Evolutionary conservation across 2,329 filamentous ascomycete genomes (phyloP), one percentile per base, ranked within the genome.

Genomic region (Penicillium sp.): DNA sequence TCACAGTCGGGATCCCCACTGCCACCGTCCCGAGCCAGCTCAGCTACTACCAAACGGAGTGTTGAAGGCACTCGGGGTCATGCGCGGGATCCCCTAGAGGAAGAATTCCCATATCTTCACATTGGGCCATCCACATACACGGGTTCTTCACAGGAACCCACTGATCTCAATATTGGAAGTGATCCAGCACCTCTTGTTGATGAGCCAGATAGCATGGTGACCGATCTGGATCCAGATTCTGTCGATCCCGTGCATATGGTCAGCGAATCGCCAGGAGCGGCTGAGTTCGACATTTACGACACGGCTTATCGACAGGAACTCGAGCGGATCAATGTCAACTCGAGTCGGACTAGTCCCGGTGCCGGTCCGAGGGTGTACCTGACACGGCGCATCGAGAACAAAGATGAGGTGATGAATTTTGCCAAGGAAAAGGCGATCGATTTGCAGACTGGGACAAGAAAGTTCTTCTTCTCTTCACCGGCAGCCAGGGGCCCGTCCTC

Each of bases 201-300:
- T 45, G 57, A 65, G 51, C 62, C 68, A 39, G 65, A 69, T 42
- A 62, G 55, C 80, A 80, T 64, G 68, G 51, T 57, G 26, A 60
- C 71, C 46, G 74, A 77, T 54, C 70, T 75, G 25, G 64, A 71
- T 10, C 75, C 72, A 13, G 58, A 59, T 26, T 53, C 53, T 8
- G 60, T 63, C 13, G 48, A 56, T 10, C 44, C 61, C 16, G 65
- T 67, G 23, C 75, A 71, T 23, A 72, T 88, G 4, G 87, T 96
- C 42, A 91, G 90, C 29, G 92, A 96, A 74, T 96, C 91, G 1
- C 93, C 93, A 3, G 88, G 88, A 0, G 89, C 88, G 1, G 90
- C 91, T 6, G 92, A 96, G 59, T 91, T 91, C 66, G 88, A 95
- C 69, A 88, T 98, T 57, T 97, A 96, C 72, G 91, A 96, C 72